phyloP scores from a whole-genome alignment of 225 moss, liverwort and hornwort species.

The Polytrichum formosum region DNA sequence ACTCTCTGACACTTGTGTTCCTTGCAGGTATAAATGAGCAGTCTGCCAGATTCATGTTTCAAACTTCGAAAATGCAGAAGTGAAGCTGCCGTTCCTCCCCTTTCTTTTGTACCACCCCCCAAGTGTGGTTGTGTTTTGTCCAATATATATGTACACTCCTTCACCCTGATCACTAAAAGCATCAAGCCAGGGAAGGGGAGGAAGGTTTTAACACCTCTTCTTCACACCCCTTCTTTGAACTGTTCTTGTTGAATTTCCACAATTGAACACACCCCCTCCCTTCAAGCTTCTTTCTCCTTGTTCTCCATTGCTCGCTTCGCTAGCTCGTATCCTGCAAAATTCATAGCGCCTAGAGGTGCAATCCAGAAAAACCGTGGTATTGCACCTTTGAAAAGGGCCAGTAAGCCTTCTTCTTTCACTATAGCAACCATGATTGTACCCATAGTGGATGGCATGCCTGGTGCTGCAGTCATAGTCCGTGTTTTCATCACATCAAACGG shows the following conservation, averaged over 20 bases:
- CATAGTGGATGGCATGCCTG: conserved; percentile 56
- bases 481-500: conserved; percentile 61
- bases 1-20: background rate
- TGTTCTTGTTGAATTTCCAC: background rate
- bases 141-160: conserved; percentile 28
- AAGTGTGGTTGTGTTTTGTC: background rate
- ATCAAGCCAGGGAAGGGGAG: background rate
- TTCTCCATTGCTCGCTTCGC: conserved; percentile 55
- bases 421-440: conserved; percentile 41
- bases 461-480: conserved; percentile 45
- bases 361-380: conserved; percentile 56
- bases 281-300: conserved; percentile 28
- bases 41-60: background rate
- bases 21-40: background rate
- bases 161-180: conserved; percentile 1
- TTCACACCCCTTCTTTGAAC: too few species aligned
- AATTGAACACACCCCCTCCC: background rate
- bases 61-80: background rate
- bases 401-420: conserved; percentile 38
- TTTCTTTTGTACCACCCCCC: conserved; percentile 4
- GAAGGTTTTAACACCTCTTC: too few species aligned
- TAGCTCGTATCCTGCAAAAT: conserved; percentile 50
- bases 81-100: background rate
- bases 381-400: conserved; percentile 44
- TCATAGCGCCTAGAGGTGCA: conserved; percentile 57